phyloP scores from a whole-genome alignment of 495 filamentous ascomycete genomes.

The Venustampulla echinocandica region DNA sequence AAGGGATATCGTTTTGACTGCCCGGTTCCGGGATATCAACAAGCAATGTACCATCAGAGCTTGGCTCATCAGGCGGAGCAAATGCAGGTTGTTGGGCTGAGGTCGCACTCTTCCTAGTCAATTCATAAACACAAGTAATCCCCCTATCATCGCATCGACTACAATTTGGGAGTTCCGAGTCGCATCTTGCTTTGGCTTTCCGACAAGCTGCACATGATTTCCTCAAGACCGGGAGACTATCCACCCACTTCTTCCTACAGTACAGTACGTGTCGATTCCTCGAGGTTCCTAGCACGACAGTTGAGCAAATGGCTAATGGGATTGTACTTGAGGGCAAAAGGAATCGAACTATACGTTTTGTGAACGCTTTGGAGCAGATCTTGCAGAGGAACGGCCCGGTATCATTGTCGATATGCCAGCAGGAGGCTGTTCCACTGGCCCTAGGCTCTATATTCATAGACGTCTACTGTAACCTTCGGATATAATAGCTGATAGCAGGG shows the following conservation, averaged over 20 bases:
- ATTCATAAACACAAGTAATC: constrained; percentile 9
- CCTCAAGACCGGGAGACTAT: constrained; percentile 10
- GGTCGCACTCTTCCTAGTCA: constrained; percentile 9
- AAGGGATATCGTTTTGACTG: constrained; percentile 1
- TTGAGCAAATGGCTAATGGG: background rate
- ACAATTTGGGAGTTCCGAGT: constrained; percentile 12
- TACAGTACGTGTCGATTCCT: constrained; percentile 15
- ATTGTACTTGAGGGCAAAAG: background rate
- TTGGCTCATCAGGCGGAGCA: constrained; percentile 3
- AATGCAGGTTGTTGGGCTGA: constrained; percentile 7
- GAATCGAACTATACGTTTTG: constrained; percentile 9
- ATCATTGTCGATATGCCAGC: constrained; percentile 9
- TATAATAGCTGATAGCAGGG: background rate
- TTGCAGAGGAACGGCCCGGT: constrained; percentile 12
- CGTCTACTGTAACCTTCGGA: background rate
- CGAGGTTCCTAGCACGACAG: constrained; percentile 5
- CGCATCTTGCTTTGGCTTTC: constrained; percentile 16
- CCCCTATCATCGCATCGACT: constrained; percentile 6
- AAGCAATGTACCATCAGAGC: constrained; percentile 8
- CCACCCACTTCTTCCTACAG: constrained; percentile 10
- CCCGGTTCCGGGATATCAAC: constrained; percentile 4
- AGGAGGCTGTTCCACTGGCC: background rate
- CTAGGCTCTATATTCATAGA: background rate
- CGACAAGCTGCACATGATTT: constrained; percentile 17
- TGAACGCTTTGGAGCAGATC: constrained; percentile 16